phyloP scores from a whole-genome alignment of 2,329 filamentous ascomycete genomes.

The Dothidotthia symphoricarpi region DNA sequence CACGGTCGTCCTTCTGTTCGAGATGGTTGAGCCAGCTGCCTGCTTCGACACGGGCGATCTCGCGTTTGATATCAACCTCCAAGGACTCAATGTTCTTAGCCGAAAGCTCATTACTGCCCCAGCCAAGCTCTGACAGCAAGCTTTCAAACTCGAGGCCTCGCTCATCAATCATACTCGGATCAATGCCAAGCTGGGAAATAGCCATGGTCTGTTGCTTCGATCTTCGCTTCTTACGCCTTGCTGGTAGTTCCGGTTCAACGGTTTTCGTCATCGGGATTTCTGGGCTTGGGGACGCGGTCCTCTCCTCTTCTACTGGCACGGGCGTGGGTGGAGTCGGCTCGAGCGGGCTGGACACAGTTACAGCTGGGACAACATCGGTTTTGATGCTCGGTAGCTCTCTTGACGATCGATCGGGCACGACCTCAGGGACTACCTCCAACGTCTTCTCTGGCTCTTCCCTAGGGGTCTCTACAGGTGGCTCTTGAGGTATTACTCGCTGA shows the following conservation, averaged over 20 bases:
- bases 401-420: conserved; percentile 26
- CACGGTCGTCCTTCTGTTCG: conserved; percentile 84
- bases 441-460: conserved; percentile 30
- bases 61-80: conserved; percentile 78
- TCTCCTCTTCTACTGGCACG: conserved; percentile 23
- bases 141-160: conserved; percentile 77
- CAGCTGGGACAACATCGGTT: conserved; percentile 35
- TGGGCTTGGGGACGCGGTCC: conserved; percentile 41
- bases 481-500: conserved; percentile 39
- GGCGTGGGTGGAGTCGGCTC: conserved; percentile 17
- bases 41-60: conserved; percentile 86
- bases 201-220: conserved; percentile 77
- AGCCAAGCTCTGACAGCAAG: conserved; percentile 83
- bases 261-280: conserved; percentile 23
- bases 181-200: conserved; percentile 72
- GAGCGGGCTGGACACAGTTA: conserved; percentile 38
- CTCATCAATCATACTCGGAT: conserved; percentile 71
- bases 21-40: conserved; percentile 84
- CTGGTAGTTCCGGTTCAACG: conserved; percentile 42
- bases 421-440: conserved; percentile 21
- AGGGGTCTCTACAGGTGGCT: conserved; percentile 19
- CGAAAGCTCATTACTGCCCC: conserved; percentile 76
- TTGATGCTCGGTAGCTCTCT: conserved; percentile 31
- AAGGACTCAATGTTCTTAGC: conserved; percentile 75
- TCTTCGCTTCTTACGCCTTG: conserved; percentile 60